Base-by-base conservation (phyloP, 805 yeast species). In the Candida maris region DNA sequence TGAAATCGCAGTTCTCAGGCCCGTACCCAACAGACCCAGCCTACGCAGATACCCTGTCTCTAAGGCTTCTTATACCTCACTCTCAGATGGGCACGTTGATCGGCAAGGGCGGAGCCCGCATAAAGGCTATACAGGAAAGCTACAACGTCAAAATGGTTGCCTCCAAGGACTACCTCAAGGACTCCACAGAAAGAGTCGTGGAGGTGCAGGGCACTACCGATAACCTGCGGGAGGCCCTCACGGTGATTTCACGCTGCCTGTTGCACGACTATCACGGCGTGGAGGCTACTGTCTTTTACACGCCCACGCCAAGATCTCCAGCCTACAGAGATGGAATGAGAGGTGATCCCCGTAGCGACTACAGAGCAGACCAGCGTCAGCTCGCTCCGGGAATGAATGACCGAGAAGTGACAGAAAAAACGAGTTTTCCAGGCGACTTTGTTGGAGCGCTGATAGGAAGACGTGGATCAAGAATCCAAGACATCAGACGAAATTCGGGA, bases 401-500 rank as follows among this genome's bases (percentile, higher is more conserved):
- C 13, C 55, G 49, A 39, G 56, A 64, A 35, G 45, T 46, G 23
- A 49, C 75, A 5, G 71, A 72, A 28, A 60, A 70, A 3, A 64
- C 78, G 14, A 66, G 74, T 19, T 82, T 86, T 55, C 86, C 94
- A 25, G 80, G 82, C 47, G 85, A 79, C 42, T 79, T 79, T 65
- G 95, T 88, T 30, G 96, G 96, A 28, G 91, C 95, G 34, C 69
- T 88, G 37, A 85, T 88, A 50, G 96, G 96, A 41, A 81, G 82
- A 48, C 79, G 81, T 46, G 96, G 96, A 26, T 67, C 85, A 19
- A 75, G 94, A 62, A 86, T 88, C 48, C 93, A 84, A 59, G 94
- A 88, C 43, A 81, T 88, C 34, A 74, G 96, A 50, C 77, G 82
- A 49, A 71, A 71, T 23, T 75, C 88, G 32, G 89, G 88, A 27